Conservation (phyloP, 202 grass and related monocot species). For the Bolboschoenoplectus hybrid region DNA sequence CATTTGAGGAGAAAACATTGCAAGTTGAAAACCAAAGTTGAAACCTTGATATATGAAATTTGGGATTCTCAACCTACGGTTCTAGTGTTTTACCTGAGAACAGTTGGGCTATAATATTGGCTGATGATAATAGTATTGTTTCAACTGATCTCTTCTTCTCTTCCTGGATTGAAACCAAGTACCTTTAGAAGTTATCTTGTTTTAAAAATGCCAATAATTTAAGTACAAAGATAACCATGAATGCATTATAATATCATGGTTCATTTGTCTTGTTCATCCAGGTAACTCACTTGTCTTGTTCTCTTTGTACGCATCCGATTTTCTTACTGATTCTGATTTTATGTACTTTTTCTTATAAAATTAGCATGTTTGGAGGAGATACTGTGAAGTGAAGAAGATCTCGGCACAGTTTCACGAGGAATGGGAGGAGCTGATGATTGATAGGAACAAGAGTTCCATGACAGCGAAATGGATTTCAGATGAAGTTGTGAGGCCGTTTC, state of each 20-base stretch:
- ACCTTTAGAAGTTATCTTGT: too few relatives aligned
- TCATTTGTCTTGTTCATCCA: conserved; percentile 61
- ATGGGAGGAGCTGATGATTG: conserved; percentile 62
- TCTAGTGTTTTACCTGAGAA: neutral
- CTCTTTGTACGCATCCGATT: neutral
- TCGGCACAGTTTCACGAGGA: conserved; percentile 66
- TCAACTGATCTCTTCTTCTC: too few relatives aligned
- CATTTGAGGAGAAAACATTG: neutral
- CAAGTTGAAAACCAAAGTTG: neutral
- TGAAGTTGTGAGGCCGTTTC: conserved; percentile 82
- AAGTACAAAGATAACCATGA: too few relatives aligned
- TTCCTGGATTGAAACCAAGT: too few relatives aligned
- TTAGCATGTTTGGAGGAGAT: conserved; percentile 87
- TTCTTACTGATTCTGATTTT: conserved; percentile 26
- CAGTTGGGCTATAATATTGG: neutral
- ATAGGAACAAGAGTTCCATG: conserved; percentile 48
- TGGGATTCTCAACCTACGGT: neutral
- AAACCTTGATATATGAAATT: neutral
- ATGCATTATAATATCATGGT: too few relatives aligned
- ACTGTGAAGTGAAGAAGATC: conserved; percentile 54
- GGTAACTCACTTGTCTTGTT: conserved; percentile 42
- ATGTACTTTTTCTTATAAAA: conserved; percentile 32
- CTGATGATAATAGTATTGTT: too few relatives aligned
- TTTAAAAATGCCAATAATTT: too few relatives aligned
- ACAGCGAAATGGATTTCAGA: conserved; percentile 75